Evolutionary conservation across 371 early-diverging fungal genomes (phyloP).

Genomic region (Mucor irregularis): DNA sequence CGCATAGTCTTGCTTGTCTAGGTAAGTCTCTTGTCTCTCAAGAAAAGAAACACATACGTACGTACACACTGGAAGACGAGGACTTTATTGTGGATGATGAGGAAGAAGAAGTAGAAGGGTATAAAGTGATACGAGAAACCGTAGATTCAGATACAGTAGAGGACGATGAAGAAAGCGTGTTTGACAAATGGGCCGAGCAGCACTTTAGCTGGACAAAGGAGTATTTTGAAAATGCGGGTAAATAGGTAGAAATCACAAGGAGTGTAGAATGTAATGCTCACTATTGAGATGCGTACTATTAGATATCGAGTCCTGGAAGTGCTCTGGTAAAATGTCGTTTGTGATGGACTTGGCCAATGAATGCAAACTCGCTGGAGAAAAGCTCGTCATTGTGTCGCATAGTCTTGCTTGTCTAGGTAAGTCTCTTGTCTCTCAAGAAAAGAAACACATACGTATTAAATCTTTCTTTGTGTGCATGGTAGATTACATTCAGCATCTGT

Average conservation of each 20-base stretch:
- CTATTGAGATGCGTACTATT: background rate
- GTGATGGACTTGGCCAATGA: conserved; percentile 23
- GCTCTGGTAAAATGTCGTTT: conserved; percentile 31
- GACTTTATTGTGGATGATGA: background rate
- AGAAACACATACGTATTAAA: background rate
- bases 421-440: background rate
- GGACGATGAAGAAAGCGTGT: conserved; percentile 7
- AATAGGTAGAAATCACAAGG: background rate
- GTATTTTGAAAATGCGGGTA: conserved; percentile 15
- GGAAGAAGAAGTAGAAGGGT: background rate
- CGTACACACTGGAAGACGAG: too few species aligned
- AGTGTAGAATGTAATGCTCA: background rate
- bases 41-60: background rate
- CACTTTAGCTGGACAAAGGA: background rate
- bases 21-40: conserved; percentile 13
- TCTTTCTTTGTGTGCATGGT: background rate
- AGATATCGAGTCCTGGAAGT: conserved; percentile 24
- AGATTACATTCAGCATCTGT: conserved; percentile 55
- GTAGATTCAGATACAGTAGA: background rate
- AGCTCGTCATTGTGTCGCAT: conserved; percentile 74
- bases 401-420: conserved; percentile 62
- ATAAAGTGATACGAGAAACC: background rate
- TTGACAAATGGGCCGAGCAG: background rate
- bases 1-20: conserved; percentile 67
- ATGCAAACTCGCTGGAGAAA: conserved; percentile 54